phyloP scores from a whole-genome alignment of 2,329 filamentous ascomycete species.

The Aspergillus candidus region DNA sequence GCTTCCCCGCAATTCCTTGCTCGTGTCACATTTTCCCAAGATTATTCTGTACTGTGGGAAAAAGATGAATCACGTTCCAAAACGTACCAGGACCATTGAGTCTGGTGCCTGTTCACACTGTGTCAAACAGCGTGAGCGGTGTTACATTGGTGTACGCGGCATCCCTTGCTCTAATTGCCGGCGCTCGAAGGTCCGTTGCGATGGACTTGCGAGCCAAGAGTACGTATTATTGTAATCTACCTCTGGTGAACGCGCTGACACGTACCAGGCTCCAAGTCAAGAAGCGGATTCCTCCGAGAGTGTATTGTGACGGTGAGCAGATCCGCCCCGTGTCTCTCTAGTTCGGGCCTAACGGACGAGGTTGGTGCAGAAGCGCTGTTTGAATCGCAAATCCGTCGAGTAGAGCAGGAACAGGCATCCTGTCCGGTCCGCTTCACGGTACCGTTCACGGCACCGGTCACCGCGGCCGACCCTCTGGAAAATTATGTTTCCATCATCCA shows the following conservation, averaged over 20 bases:
- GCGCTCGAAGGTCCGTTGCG: slow-evolving; percentile 3
- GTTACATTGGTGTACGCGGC: slow-evolving; percentile 8
- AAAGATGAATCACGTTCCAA: slow-evolving; percentile 1
- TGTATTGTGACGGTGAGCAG: too few species aligned
- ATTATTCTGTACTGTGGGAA: too few species aligned
- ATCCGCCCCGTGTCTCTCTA: too few species aligned
- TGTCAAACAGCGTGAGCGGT: slow-evolving; percentile 5
- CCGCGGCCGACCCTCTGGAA: slow-evolving; percentile 2
- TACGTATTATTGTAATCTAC: neutral
- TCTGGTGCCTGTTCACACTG: slow-evolving; percentile 7
- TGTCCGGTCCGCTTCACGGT: neutral
- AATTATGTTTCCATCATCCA: slow-evolving; percentile 6
- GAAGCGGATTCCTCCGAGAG: neutral
- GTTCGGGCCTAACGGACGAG: too few species aligned
- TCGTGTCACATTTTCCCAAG: too few species aligned
- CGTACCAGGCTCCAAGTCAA: neutral
- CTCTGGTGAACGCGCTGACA: neutral
- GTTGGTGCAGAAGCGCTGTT: too few species aligned
- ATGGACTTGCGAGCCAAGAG: neutral
- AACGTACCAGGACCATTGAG: slow-evolving; percentile 1
- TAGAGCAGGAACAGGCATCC: neutral
- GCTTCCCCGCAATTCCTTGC: too few species aligned
- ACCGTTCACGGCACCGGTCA: too few species aligned
- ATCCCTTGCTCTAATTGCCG: slow-evolving; percentile 6
- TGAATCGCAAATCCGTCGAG: slow-evolving; percentile 3